Evolutionary conservation across 75 land plant genomes (phyloP).

Genomic region (Gnetum montanum): DNA sequence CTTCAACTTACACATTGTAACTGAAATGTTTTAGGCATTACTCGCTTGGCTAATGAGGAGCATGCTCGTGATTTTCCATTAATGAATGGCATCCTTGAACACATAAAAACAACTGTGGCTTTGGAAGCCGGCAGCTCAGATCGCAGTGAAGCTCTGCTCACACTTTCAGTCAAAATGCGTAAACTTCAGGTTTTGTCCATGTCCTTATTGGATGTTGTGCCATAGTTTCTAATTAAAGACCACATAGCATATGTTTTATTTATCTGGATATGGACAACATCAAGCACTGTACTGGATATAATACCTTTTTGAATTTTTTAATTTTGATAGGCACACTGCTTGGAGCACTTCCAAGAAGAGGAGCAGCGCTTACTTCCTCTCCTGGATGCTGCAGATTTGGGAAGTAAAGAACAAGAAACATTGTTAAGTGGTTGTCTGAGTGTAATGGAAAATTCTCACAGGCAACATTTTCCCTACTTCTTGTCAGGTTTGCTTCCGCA

Average conservation of each 20-base stretch:
- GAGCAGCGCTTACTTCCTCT: conserved; percentile 61
- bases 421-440: conserved; percentile 25
- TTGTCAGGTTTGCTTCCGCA: conserved; percentile 54
- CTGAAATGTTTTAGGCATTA: conserved; percentile 34
- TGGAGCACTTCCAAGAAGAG: conserved; percentile 72
- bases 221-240: background rate
- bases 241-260: no score
- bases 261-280: no score
- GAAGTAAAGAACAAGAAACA: conserved; percentile 31
- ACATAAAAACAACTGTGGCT: conserved; percentile 45
- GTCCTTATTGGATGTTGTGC: no score
- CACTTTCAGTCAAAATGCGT: conserved; percentile 35
- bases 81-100: conserved; percentile 82
- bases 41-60: conserved; percentile 38
- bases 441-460: conserved; percentile 53
- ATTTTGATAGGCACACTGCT: conserved; percentile 40
- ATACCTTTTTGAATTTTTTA: background rate
- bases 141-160: conserved; percentile 37
- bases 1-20: no score
- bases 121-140: conserved; percentile 37
- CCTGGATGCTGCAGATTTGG: conserved; percentile 50
- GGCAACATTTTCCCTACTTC: conserved; percentile 40
- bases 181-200: conserved; percentile 39
- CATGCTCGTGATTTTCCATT: conserved; percentile 75
- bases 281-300: no score